These are phyloP conservation scores for Termitomyces sp. DNA, from an alignment of 768 basidiomycete species.

Conservation along the genomic window DNA sequence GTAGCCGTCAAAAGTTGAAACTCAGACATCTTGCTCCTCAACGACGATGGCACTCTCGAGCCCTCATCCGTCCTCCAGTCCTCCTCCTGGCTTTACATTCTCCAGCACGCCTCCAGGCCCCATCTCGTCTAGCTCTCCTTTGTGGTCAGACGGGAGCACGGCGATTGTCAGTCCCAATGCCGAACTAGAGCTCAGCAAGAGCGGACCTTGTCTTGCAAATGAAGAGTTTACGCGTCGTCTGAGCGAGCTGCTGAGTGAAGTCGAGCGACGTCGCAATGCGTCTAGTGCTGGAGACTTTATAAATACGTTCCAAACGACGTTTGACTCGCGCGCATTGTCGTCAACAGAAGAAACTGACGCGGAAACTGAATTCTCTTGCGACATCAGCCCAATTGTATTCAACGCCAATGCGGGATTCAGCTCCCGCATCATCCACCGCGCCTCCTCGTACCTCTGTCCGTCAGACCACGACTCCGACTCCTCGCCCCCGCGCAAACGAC, in stretches of 20 bases:
- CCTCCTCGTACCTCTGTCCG: background rate
- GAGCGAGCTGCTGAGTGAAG: background rate
- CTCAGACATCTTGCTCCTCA: no score
- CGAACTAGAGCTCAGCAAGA: background rate
- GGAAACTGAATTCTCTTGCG: background rate
- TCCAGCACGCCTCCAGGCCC: background rate
- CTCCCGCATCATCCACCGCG: conserved; percentile 3
- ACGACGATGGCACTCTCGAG: no score
- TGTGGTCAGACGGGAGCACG: background rate
- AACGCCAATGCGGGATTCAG: background rate
- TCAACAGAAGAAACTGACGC: background rate
- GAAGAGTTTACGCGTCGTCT: background rate
- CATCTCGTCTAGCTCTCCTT: background rate
- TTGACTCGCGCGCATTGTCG: background rate
- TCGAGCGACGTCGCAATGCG: background rate
- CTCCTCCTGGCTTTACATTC: background rate
- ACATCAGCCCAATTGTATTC: background rate
- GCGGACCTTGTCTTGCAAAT: background rate
- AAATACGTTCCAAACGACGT: background rate
- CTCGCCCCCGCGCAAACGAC: background rate
- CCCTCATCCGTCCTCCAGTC: background rate
- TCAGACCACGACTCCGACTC: background rate
- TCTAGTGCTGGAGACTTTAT: background rate
- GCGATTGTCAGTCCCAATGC: background rate
- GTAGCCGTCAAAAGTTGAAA: no score